Evolutionary conservation across 1,284 basidiomycete species (phyloP).

Genomic region (Entoloma clypeatum): DNA sequence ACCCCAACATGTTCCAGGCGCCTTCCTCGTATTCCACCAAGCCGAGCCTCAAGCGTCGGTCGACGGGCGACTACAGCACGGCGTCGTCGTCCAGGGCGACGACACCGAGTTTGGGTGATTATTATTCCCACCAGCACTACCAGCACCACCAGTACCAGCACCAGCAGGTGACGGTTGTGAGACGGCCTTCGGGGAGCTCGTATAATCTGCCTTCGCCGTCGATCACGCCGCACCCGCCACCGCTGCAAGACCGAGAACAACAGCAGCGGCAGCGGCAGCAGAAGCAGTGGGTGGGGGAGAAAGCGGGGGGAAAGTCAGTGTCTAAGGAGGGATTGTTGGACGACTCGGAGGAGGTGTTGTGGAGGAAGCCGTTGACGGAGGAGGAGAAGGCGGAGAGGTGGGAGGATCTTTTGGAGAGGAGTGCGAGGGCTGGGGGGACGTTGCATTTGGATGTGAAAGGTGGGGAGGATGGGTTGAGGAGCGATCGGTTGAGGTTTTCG

Average conservation of each 20-base stretch:
- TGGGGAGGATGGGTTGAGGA: constrained; percentile 17
- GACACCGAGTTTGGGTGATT: too few relatives aligned
- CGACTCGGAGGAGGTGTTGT: constrained; percentile 30
- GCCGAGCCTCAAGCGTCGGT: constrained; percentile 16
- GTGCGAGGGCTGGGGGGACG: constrained; percentile 65
- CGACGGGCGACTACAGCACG: constrained; percentile 21
- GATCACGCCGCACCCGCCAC: too few relatives aligned
- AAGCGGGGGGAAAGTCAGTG: constrained; percentile 30
- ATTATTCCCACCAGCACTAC: too few relatives aligned
- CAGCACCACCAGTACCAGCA: too few relatives aligned
- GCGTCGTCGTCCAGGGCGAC: constrained; percentile 16
- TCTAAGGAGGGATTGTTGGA: constrained; percentile 64
- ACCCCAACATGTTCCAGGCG: background rate
- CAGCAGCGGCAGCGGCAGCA: too few relatives aligned
- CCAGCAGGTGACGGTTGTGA: too few relatives aligned
- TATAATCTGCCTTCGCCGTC: too few relatives aligned
- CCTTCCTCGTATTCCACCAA: background rate
- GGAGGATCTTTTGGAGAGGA: constrained; percentile 62
- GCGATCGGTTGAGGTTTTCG: constrained; percentile 19
- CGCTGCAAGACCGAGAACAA: too few relatives aligned
- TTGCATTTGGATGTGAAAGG: constrained; percentile 43
- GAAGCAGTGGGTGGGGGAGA: constrained; percentile 14
- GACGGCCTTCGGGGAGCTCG: constrained; percentile 52
- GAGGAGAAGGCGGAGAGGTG: constrained; percentile 66
- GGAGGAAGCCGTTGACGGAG: constrained; percentile 41